A percentile compares a stretch with the other conserved stretches of the same genome.
These are phyloP conservation scores for Drosera spatulata DNA, from an alignment of 179 eudicot genomes.

Conservation along the genomic window DNA sequence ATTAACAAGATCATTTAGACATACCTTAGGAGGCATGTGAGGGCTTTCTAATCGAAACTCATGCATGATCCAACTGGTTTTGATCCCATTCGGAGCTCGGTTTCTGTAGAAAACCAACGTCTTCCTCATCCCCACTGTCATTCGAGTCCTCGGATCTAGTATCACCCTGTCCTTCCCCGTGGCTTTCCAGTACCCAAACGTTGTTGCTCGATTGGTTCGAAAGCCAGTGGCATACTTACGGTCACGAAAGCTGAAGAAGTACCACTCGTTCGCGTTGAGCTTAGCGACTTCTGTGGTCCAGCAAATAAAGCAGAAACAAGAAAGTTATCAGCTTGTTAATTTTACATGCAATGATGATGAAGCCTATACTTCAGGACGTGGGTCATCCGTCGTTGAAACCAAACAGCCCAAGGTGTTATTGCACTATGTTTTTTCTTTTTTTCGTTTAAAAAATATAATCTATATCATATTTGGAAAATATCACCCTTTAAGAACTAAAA, in stretches of 20 bases:
- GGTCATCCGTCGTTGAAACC: too few relatives aligned
- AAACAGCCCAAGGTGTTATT: too few relatives aligned
- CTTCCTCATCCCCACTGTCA: conserved; percentile 68
- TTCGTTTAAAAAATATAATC: too few relatives aligned
- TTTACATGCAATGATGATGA: neutral
- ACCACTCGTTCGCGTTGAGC: conserved; percentile 67
- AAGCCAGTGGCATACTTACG: conserved; percentile 70
- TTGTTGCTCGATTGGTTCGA: conserved; percentile 66
- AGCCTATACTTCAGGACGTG: too few relatives aligned
- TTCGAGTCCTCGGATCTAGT: conserved; percentile 35
- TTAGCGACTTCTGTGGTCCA: conserved; percentile 52
- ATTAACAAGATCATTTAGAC: neutral
- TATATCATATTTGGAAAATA: too few relatives aligned
- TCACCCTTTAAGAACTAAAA: too few relatives aligned
- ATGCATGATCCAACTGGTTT: conserved; percentile 86
- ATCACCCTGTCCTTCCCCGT: conserved; percentile 59
- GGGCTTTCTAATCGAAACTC: conserved; percentile 79
- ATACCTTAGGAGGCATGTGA: conserved; percentile 68
- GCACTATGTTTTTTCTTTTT: too few relatives aligned
- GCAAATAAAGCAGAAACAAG: neutral
- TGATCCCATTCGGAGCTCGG: conserved; percentile 70
- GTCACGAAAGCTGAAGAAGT: conserved; percentile 80
- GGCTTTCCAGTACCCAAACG: conserved; percentile 2
- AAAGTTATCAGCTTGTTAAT: neutral
- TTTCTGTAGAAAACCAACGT: conserved; percentile 60